Evolutionary conservation across 306 rosid species (phyloP), one percentile per base, ranked within the genome.

Genomic region (Quercus cerris): DNA sequence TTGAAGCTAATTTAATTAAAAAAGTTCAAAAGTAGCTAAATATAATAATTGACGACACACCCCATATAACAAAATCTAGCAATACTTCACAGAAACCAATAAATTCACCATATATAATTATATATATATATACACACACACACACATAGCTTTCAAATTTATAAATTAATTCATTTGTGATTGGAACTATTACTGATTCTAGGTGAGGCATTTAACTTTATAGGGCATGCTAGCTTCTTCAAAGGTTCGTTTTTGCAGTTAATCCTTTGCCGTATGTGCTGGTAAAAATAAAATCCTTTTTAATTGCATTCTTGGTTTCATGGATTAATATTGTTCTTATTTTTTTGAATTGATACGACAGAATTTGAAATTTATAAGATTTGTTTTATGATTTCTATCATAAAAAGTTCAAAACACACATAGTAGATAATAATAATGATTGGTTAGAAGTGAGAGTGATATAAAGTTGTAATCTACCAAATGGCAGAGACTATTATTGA

Each of bases 1-100:
- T 85, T 79, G 84, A 87, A 74, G 78, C 4, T 79, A 57, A 55
- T 79, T 63, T 62, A 79, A 74, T 62, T 81, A 61, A 56, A 55
- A 78, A 81, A 59, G 41, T 51, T 64, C 49, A 78, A 19, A 30
- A 77, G 52, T 63, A 59, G 33, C 62, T 38, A 71, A 71, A 55
- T 49, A 22, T 27, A 78, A 54, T 73, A 72, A 18, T 76, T n/a
- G 76, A 54, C 30, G 54, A 68, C 58, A 63, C 66, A 78, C 33
- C 85, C 82, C 81, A 77, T 85, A 52, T 31, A 14, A 81, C 56
- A 75, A 80, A 78, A 61, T 67, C 55, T 41, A 27, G 27, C 74
- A 58, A 38, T 41, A 66, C 6, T 69, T 56, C 78, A 75, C 83
- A 75, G 74, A 41, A 80, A 77, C 86, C 89, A 74, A 59, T 59